Evolutionary conservation across 2,329 filamentous ascomycete species (phyloP).

Genomic region (Calonectria leucothoes): DNA sequence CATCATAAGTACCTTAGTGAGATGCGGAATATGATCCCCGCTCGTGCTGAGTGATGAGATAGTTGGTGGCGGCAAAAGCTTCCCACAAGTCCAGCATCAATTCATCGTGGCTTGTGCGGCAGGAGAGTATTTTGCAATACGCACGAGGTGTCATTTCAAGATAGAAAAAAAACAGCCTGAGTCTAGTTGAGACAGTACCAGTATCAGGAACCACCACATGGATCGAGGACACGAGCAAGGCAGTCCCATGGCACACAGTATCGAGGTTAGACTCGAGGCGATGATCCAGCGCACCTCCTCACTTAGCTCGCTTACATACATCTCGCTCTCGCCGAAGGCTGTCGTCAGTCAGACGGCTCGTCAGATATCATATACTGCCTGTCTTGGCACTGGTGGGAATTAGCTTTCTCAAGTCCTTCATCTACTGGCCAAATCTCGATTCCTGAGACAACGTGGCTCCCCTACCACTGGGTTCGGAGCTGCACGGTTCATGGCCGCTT

Average conservation of each 20-base stretch:
- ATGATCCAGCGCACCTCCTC: neutral
- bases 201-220: neutral
- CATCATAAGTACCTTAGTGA: too few relatives aligned
- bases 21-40: neutral
- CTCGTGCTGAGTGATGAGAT: neutral
- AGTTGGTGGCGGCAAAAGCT: neutral
- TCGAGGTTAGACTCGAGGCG: neutral
- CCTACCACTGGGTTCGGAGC: conserved; percentile 29
- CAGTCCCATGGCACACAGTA: neutral
- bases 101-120: neutral
- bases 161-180: neutral
- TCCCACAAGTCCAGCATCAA: neutral
- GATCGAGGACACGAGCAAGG: neutral
- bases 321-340: neutral
- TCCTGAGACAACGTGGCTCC: conserved; percentile 20
- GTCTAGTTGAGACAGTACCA: neutral
- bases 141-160: neutral
- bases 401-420: conserved; percentile 21
- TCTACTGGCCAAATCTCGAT: conserved; percentile 17
- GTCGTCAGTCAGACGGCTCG: conserved; percentile 34
- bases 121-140: neutral
- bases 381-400: conserved; percentile 23
- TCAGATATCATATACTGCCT: conserved; percentile 35
- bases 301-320: neutral
- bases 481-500: conserved; percentile 16